Evolutionary conservation across 1,284 basidiomycete species (phyloP), one percentile per base, ranked within the genome.

Genomic region (Ustilago esculenta): DNA sequence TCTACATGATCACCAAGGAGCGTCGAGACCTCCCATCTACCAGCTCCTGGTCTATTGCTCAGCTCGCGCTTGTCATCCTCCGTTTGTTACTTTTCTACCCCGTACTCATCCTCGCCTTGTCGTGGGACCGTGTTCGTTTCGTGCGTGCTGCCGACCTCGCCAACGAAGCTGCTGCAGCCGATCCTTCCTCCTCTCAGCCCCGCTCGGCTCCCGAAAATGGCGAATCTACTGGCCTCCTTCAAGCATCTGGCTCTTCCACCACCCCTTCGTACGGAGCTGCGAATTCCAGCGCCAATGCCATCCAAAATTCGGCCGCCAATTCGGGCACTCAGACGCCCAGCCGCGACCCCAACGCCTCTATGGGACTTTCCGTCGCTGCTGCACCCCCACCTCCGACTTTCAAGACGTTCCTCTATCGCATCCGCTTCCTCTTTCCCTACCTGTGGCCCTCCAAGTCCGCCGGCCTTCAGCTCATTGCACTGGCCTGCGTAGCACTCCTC

Each of bases 391-490:
- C 79, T 9, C 75, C 80, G 2, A 75, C 79, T 3, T 65, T 81
- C 37, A 48, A 52, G 39, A 46, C 60, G 39, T 79, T 81, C 33
- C 30, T 73, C 34, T 54, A 71, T n/a, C 71, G 82, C 46, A 83
- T 92, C 56, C 83, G 84, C 45, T 86, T 86, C 54, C 85, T 93
- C 32, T 84, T 86, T 23, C 92, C 91, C 4, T 91, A 91, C 83
- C 86, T 94, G 10, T 94, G 91, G 91, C 92, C 92, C 6, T 86
- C 85, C 49, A 88, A 88, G 74, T 87, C 85, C 68, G 73, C 82
- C 41, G 84, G 84, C 45, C 85, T 94, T 6, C 91, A 92, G 82
- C 76, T 88, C 30, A 82, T 91, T 33, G 90, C 90, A n/a, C 86
- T 73, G 7, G 60, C 89, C 15, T 92, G 92, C 78, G 83, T 91